Conservation (phyloP, 129 eudicot species). For the Rutidosis leptorrhynchoides region DNA sequence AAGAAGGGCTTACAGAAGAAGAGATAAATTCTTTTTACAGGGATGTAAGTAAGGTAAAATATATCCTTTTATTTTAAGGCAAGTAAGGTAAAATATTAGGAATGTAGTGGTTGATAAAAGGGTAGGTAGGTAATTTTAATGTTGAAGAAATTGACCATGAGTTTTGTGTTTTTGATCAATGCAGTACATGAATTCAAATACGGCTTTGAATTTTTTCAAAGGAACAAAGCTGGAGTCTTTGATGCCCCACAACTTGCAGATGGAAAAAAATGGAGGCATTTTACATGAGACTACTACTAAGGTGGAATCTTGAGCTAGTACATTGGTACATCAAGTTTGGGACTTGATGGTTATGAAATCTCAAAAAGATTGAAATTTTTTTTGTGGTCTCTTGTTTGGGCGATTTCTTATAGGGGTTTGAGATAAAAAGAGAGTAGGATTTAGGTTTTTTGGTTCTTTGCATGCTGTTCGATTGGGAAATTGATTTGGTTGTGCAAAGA, state of each 20-base stretch:
- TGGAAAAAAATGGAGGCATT: conserved; percentile 22
- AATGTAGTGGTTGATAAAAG: neutral
- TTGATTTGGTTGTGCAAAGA: conserved; percentile 44
- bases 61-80: neutral
- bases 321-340: conserved; percentile 20
- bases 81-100: too few relatives aligned
- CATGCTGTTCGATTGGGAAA: conserved; percentile 15
- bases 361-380: conserved; percentile 18
- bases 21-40: conserved; percentile 75
- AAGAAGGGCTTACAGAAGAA: conserved; percentile 87
- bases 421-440: conserved; percentile 37
- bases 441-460: conserved; percentile 26
- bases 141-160: neutral
- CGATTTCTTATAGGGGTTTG: conserved; percentile 19
- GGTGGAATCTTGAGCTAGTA: conserved; percentile 50
- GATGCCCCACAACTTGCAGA: conserved; percentile 16
- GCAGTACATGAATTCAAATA: conserved; percentile 57
- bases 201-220: conserved; percentile 37
- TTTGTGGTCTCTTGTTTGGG: conserved; percentile 10
- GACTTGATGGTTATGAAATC: conserved; percentile 14
- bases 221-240: conserved; percentile 34
- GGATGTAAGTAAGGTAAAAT: conserved; percentile 43
- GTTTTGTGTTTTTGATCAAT: neutral
- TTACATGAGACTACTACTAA: conserved; percentile 42
- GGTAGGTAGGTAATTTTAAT: neutral